Evolutionary conservation across 2,329 filamentous ascomycete species (phyloP), one percentile per base, ranked within the genome.

Genomic region (Diaporthe citri): DNA sequence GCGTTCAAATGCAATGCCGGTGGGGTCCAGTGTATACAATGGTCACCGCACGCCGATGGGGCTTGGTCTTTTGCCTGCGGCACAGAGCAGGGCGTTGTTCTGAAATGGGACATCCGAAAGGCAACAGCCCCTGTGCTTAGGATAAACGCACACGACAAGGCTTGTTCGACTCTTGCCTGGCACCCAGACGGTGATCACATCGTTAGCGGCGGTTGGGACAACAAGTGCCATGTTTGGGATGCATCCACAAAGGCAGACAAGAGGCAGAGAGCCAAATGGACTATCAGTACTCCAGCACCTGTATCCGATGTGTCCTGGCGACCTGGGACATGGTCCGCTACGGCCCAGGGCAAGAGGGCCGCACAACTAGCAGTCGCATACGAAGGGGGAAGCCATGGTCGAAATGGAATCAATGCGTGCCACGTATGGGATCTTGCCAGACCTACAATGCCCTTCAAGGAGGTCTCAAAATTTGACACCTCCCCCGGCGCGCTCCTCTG

Each of bases 401-500:
- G 87, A 12, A 88, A 88, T 71, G 90, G 90, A 56, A 89, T 90
- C 57, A 89, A 87, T 39, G 85, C 87, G 0, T 90, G 93, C 20
- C 91, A 93, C 74, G 86, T 93, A 28, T 94, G 91, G 91, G 92
- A 94, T 79, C 83, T 94, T n/a, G 91, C 90, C 9, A 86, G 92
- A 43, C 90, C 92, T 1, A 90, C 90, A 1, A 88, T 93, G 85
- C 91, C 92, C 0, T 93, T 92, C 79, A 92, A 92, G 77, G 90
- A 92, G 78, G 88, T 93, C 62, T 89, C 92, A 75, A 84, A 88
- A 52, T 93, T 92, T 77, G 88, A 90, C 31, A 85, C 80, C 39
- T 88, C 90, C 3, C 91, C 91, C 1, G 87, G 86, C 12, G 88
- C 88, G 2, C 80, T 93, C 22, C 82, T 92, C 9, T 94, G 92